Evolutionary conservation across 768 basidiomycete genomes (phyloP).

Genomic region (Albatrellus ellisii): DNA sequence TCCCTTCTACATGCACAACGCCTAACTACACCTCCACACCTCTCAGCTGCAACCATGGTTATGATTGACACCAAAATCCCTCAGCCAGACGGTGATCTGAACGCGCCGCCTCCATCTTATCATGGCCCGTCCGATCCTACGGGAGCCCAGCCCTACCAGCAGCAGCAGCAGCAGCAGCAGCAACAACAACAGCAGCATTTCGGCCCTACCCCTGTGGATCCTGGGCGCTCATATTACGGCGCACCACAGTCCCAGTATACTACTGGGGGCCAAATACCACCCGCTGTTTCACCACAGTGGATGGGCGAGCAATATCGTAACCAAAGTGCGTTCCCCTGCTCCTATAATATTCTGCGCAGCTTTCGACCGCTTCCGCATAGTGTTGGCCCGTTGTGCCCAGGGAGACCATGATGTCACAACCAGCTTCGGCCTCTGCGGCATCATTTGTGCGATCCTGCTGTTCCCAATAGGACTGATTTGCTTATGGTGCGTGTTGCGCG

Average conservation of each 20-base stretch:
- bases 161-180: not conserved
- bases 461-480: constrained; percentile 20
- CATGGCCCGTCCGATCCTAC: not conserved
- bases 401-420: constrained; percentile 19
- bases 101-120: too few species aligned
- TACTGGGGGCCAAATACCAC: too few species aligned
- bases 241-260: too few species aligned
- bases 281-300: constrained; percentile 4
- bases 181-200: constrained; percentile 4
- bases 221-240: too few species aligned
- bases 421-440: constrained; percentile 19
- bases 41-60: too few species aligned
- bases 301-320: constrained; percentile 11
- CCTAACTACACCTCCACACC: too few species aligned
- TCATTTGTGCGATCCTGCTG: constrained; percentile 18
- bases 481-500: constrained; percentile 14
- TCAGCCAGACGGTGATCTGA: too few species aligned
- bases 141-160: not conserved
- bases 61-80: too few species aligned
- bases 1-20: too few species aligned
- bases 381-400: constrained; percentile 17
- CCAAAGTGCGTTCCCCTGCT: constrained; percentile 7
- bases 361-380: constrained; percentile 2
- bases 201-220: not conserved
- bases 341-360: not conserved